phyloP scores from a whole-genome alignment of 1,284 basidiomycete species.

The Sporisorium reilianum region DNA sequence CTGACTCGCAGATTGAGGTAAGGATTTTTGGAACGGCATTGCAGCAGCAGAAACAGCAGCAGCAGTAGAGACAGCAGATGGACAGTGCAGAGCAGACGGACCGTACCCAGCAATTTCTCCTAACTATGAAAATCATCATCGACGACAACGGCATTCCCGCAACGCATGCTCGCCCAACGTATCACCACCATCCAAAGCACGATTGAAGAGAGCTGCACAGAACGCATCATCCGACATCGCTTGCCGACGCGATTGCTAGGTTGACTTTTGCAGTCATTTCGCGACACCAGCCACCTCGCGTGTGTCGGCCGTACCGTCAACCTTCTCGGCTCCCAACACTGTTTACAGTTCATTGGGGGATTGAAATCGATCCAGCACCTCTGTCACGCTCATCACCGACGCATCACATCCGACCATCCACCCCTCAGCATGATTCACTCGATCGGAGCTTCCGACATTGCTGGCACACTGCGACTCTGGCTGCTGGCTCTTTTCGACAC shows the following conservation, averaged over 20 bases:
- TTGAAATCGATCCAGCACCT: not conserved
- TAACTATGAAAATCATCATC: no score
- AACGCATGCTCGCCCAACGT: no score
- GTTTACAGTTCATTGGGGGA: not conserved
- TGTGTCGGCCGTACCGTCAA: no score
- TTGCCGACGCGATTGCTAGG: not conserved
- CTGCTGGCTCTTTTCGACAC: not conserved
- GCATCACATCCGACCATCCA: not conserved
- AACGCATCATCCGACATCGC: not conserved
- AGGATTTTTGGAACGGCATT: slow-evolving; percentile 12
- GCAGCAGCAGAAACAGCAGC: slow-evolving; percentile 3
- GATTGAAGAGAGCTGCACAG: no score
- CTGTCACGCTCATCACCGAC: not conserved
- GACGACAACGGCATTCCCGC: no score
- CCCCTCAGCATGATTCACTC: not conserved
- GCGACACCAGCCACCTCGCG: not conserved
- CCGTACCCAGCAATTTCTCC: not conserved
- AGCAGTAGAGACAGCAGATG: not conserved
- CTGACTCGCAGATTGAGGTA: slow-evolving; percentile 70
- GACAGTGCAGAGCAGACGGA: not conserved
- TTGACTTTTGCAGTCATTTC: not conserved
- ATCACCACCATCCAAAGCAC: no score
- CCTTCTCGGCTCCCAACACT: no score
- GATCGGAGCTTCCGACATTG: not conserved
- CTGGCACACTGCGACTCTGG: not conserved